Base-by-base conservation (phyloP, 352 stramenopile species). In the Pythium dissimile region DNA sequence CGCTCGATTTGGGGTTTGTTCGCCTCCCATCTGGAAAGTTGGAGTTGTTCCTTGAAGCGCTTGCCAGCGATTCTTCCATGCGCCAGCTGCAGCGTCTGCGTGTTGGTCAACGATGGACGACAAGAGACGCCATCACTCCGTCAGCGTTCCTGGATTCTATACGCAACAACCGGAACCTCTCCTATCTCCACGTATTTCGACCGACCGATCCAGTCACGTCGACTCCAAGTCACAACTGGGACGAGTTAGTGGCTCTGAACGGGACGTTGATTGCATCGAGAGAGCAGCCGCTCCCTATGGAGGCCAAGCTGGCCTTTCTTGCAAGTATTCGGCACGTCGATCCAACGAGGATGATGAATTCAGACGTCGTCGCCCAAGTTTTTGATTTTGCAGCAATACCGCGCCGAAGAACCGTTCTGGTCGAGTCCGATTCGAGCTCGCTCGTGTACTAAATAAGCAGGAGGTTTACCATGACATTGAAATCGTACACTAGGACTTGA, bases 101-200 rank as follows among this genome's bases (percentile, higher is more conserved):
- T 20, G 41, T 53, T 18, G 45, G 45, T 15, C 16, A 42, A 53
- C 28, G 45, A 30, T 53, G 45, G 45, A 53, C 28, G 20, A n/a
- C 12, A 1, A 16, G 6, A 2, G 21, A 42, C 3, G 20, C 12
- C 30, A n/a, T n/a, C n/a, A n/a, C n/a, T n/a, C 13, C 6, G 4
- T 42, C 30, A 24, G 11, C 28, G 13, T 20, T 37, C 30, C 5
- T 7, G 2, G n/a, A 31, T 53, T 9, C n/a, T 53, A 7, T 15
- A 21, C 45, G 45, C 15, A 5, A 1, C 28, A 53, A 53, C 45
- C 45, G 30, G n/a, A 20, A 18, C 7, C 45, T 53, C 18, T 41
- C 45, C 1, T 42, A 31, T 20, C 31, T 53, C 6, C 45, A 53
- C 11, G 45, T 53, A 12, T 53, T 42, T 11, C 28, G 45, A 41